Evolutionary conservation across 768 basidiomycete species (phyloP), one percentile per base, ranked within the genome.

Genomic region (Lanmaoa rubissima): DNA sequence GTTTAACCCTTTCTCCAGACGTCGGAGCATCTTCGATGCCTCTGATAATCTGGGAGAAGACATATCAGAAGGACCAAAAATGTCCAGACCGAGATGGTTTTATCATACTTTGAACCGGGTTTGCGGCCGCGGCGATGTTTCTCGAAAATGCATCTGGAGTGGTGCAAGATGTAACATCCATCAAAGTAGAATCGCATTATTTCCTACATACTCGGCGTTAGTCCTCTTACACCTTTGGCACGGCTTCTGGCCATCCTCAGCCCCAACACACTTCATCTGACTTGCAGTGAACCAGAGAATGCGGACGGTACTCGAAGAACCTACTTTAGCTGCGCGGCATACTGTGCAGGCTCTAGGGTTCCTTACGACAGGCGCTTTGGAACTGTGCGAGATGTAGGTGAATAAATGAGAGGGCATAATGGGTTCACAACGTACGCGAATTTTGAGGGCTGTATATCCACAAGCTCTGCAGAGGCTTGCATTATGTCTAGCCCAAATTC

Each of bases 181-280:
- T 55, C 31, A 44, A 24, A 53, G 35, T 16, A 47, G 5, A 44
- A 36, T 48, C 16, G 35, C 43, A 58, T 45, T 28, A 49, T 48
- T 58, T 53, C 45, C 40, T 51, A 78, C 84, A 59, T 69, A 88
- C 88, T 90, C 85, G 49, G 85, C 83, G 61, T 86, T 87, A 35
- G 88, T 85, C 57, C 91, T 86, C 68, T 83, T 87, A 75, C 91
- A 94, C 49, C 91, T 86, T 69, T 93, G 90, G 69, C 91, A 94
- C 32, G 82, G 83, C 64, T 84, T 85, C 59, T 83, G 79, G 57
- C 90, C 90, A 65, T 93, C 90, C 69, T 94, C 91, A 48, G 92
- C 88, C 44, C 90, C 91, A 57, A 93, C 90, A 65, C 91, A 94
- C 72, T 92, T 92, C 91, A 94, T 94, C 91, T 93, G 62, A 43